These are phyloP conservation scores for Beauveria sp. DNA, from an alignment of 2,329 filamentous ascomycete genomes.

Conservation along the genomic window DNA sequence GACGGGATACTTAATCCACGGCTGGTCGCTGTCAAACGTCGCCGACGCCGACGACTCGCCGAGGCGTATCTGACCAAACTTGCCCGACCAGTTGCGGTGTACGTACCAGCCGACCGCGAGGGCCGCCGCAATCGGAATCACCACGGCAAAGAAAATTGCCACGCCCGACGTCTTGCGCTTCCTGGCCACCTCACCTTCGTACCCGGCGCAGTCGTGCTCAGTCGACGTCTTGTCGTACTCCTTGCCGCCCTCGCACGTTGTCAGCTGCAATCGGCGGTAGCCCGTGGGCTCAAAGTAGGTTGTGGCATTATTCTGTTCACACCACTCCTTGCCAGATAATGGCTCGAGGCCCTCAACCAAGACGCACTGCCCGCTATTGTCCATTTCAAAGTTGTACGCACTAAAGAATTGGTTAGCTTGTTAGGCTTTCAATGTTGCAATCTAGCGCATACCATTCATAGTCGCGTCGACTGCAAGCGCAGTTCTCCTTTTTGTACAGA, in stretches of 20 bases:
- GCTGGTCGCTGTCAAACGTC: conserved; percentile 59
- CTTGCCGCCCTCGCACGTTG: conserved; percentile 71
- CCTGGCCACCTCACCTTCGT: conserved; percentile 72
- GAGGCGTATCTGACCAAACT: conserved; percentile 86
- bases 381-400: conserved; percentile 88
- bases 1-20: conserved; percentile 77
- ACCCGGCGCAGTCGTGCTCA: conserved; percentile 58
- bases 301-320: conserved; percentile 52
- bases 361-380: conserved; percentile 66
- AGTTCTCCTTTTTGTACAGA: conserved; percentile 68
- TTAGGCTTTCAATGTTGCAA: background rate
- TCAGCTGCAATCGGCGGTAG: conserved; percentile 82
- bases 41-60: conserved; percentile 53
- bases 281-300: conserved; percentile 82
- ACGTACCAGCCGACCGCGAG: conserved; percentile 73
- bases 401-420: conserved; percentile 37
- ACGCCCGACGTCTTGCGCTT: conserved; percentile 64
- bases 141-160: conserved; percentile 77
- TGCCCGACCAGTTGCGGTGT: conserved; percentile 76
- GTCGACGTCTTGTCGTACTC: conserved; percentile 62
- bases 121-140: conserved; percentile 67
- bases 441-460: conserved; percentile 72
- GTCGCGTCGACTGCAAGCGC: conserved; percentile 74
- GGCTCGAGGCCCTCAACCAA: conserved; percentile 68
- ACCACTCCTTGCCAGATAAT: conserved; percentile 42